phyloP scores from a whole-genome alignment of 2,329 filamentous ascomycete genomes.

The Fusarium hostae region DNA sequence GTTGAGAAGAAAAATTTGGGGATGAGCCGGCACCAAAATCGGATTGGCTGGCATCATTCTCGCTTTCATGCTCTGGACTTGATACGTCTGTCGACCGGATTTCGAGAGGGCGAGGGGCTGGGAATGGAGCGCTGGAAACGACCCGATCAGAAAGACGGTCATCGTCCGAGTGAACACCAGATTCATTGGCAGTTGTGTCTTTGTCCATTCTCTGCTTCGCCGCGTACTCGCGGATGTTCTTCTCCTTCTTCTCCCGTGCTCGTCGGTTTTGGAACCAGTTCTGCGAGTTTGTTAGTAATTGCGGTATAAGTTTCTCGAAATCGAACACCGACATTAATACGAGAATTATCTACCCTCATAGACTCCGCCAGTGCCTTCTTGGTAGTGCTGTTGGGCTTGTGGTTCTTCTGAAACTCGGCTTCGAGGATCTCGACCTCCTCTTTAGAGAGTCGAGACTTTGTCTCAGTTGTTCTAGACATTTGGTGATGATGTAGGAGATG shows the following conservation, averaged over 20 bases:
- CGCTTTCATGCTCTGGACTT: slow-evolving; percentile 43
- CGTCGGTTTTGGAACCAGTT: slow-evolving; percentile 77
- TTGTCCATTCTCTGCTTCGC: slow-evolving; percentile 53
- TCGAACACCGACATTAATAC: slow-evolving; percentile 66
- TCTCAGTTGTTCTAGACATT: slow-evolving; percentile 56
- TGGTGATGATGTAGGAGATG: slow-evolving; percentile 53
- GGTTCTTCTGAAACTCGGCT: slow-evolving; percentile 70
- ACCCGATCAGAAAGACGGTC: slow-evolving; percentile 52
- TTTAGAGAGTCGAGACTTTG: slow-evolving; percentile 66
- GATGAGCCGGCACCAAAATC: slow-evolving; percentile 41
- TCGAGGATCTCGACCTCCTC: slow-evolving; percentile 70
- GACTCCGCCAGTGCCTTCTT: slow-evolving; percentile 71
- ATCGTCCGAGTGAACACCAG: slow-evolving; percentile 42
- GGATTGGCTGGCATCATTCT: slow-evolving; percentile 43
- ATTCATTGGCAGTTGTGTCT: slow-evolving; percentile 44
- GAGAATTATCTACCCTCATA: slow-evolving; percentile 70
- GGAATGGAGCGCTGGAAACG: slow-evolving; percentile 55
- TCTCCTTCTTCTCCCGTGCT: slow-evolving; percentile 73
- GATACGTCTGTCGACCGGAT: slow-evolving; percentile 13
- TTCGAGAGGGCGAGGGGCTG: slow-evolving; percentile 42
- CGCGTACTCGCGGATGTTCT: slow-evolving; percentile 59
- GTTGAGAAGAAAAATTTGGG: slow-evolving; percentile 34
- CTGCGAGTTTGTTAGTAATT: slow-evolving; percentile 54
- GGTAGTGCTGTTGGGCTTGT: slow-evolving; percentile 70
- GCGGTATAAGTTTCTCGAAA: neutral